Conservation (phyloP, 2,329 filamentous ascomycete genomes). For the Tolypocladium ophioglossoides region DNA sequence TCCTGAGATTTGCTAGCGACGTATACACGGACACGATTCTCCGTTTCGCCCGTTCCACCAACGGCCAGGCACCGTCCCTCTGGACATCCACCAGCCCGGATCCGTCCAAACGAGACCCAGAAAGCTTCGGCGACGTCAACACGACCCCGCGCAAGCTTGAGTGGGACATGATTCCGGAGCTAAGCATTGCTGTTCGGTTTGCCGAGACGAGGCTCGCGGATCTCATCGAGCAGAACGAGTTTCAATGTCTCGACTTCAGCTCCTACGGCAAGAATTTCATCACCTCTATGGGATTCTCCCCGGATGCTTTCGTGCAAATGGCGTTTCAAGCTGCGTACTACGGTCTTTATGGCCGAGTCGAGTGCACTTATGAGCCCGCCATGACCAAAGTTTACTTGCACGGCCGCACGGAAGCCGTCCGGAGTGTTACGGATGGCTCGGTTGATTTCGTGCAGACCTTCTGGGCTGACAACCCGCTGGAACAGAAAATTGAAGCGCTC, state of each 20-base stretch:
- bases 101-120: slow-evolving; percentile 81
- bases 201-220: slow-evolving; percentile 91
- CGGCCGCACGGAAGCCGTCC: slow-evolving; percentile 87
- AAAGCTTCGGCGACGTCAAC: slow-evolving; percentile 85
- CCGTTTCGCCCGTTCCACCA: slow-evolving; percentile 89
- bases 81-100: slow-evolving; percentile 90
- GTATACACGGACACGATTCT: slow-evolving; percentile 97
- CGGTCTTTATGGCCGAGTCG: slow-evolving; percentile 84
- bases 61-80: slow-evolving; percentile 79
- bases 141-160: slow-evolving; percentile 93
- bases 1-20: slow-evolving; percentile 90
- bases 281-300: slow-evolving; percentile 91
- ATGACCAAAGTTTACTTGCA: slow-evolving; percentile 96
- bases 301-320: slow-evolving; percentile 97
- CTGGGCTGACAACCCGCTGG: slow-evolving; percentile 80
- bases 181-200: slow-evolving; percentile 84
- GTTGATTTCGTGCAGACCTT: slow-evolving; percentile 88
- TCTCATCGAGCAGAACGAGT: slow-evolving; percentile 93
- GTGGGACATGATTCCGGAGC: slow-evolving; percentile 92
- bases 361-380: slow-evolving; percentile 93
- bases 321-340: slow-evolving; percentile 98
- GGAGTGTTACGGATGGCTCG: slow-evolving; percentile 72
- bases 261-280: slow-evolving; percentile 97
- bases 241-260: slow-evolving; percentile 79
- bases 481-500: slow-evolving; percentile 77